Conservation (phyloP, 2,329 filamentous ascomycete genomes). For the Nigrospora sphaerica region DNA sequence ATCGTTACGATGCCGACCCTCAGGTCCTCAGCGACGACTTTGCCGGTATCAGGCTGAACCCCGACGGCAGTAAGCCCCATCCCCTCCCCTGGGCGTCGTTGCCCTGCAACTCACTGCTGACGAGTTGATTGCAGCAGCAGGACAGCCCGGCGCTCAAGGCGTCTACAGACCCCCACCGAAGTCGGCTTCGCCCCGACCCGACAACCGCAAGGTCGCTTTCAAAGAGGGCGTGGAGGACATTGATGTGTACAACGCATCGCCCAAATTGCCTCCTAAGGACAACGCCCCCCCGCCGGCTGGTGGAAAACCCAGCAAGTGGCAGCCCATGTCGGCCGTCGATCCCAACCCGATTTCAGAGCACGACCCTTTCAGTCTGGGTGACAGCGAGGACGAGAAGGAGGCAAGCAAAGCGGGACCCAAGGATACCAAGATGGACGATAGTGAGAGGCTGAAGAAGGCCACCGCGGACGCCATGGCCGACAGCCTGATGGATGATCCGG, state of each 20-base stretch:
- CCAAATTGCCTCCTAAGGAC: constrained; percentile 47
- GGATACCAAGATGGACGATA: constrained; percentile 45
- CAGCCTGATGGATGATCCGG: constrained; percentile 31
- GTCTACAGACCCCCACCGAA: constrained; percentile 61
- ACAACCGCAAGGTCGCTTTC: constrained; percentile 49
- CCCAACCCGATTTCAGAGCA: constrained; percentile 82
- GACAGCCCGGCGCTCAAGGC: constrained; percentile 62
- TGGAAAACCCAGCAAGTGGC: constrained; percentile 90
- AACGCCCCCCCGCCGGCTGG: constrained; percentile 28
- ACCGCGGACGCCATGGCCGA: constrained; percentile 56
- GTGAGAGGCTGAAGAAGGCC: constrained; percentile 57
- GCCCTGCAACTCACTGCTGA: no score
- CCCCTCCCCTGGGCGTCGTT: not conserved
- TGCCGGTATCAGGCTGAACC: constrained; percentile 56
- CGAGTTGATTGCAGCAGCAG: not conserved
- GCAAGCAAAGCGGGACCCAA: constrained; percentile 42
- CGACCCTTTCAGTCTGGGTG: constrained; percentile 92
- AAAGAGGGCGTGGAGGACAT: constrained; percentile 70
- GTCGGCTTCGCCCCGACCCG: constrained; percentile 43
- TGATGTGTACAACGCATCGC: constrained; percentile 63
- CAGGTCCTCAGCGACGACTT: constrained; percentile 89
- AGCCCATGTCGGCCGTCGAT: constrained; percentile 80
- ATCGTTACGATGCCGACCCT: constrained; percentile 91
- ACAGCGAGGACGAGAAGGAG: constrained; percentile 89
- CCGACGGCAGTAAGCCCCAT: constrained; percentile 50